Evolutionary conservation across 768 basidiomycete genomes (phyloP), one percentile per base, ranked within the genome.

Genomic region (Cystofilobasidium capitatum): DNA sequence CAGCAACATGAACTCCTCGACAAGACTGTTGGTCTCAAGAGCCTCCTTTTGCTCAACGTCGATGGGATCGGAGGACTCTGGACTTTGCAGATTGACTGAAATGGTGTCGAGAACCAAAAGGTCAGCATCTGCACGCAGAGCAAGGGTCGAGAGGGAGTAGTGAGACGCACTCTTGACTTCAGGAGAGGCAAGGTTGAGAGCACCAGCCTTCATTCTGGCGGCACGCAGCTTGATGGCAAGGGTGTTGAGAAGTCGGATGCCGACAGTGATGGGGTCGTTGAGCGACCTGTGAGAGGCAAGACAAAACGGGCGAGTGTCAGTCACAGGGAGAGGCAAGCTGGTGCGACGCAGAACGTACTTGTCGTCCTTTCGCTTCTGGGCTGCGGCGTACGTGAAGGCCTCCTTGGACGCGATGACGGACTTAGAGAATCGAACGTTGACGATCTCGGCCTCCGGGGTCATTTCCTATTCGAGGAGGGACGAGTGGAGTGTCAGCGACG

Each of bases 1-100:
- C 68, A 99, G 85, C 71, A 99, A 80, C 96, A 99, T 99, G 78
- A 99, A 97, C 77, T 98, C 96, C 77, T 99, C 96, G 1, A 98
- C 96, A 9, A 98, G 79, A 70, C 89, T 91, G 75, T 98, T 98
- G 12, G 96, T 99, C 78, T 98, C 93, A 35, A 83, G 80, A 74
- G 88, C 75, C 73, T 90, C 87, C 76, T 98, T 98, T 76, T 93
- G 91, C 78, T 97, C 91, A 13, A 99, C 93, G 70, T 97, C 94
- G 70, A 97, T 89, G 0, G 94, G 94, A 71, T 96, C 92, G 2
- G 91, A 88, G 0, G 88, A 89, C 76, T 98, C 96, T 1, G 91
- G 81, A 71, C 88, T 90, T 73, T 96, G 90, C 20, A 98, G 81
- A 71, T 97, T 86, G 70, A 99, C 97, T 68, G 35, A 16, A 20